A percentile compares a stretch with the other conserved stretches of the same genome.
phyloP scores from a whole-genome alignment of 2,329 filamentous ascomycete genomes.

The Pseudogymnoascus sp. region DNA sequence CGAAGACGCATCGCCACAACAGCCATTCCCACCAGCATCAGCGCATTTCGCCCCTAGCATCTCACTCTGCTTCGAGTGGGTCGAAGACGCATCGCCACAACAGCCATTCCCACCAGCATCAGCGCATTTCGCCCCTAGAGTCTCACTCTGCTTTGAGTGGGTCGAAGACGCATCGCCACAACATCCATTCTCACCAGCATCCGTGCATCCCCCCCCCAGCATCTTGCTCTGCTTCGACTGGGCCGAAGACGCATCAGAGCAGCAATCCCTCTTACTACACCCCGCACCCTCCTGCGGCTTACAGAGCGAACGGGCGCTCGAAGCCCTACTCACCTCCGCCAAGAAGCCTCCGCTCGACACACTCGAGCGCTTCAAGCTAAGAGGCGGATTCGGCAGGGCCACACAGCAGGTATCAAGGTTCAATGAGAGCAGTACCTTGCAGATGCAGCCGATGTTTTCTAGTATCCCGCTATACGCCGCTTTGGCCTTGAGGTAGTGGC shows the following conservation, averaged over 20 bases:
- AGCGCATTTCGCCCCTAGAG: too few relatives aligned
- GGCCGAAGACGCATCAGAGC: background rate
- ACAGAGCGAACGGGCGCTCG: background rate
- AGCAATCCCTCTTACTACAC: background rate
- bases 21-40: background rate
- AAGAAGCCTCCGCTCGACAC: background rate
- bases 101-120: too few relatives aligned
- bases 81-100: background rate
- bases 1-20: background rate
- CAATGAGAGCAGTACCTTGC: slow-evolving; percentile 10
- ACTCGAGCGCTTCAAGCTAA: background rate
- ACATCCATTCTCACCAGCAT: too few relatives aligned
- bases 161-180: background rate
- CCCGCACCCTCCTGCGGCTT: background rate
- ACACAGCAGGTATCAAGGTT: slow-evolving; percentile 11
- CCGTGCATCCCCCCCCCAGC: too few relatives aligned
- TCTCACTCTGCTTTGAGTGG: too few relatives aligned
- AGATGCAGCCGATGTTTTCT: slow-evolving; percentile 11
- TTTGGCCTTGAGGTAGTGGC: background rate
- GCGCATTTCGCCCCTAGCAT: background rate
- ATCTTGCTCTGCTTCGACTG: too few relatives aligned
- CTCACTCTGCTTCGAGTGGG: background rate
- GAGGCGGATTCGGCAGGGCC: background rate
- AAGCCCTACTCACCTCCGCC: background rate
- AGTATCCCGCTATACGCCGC: slow-evolving; percentile 7